These are phyloP conservation scores for Penium margaritaceum DNA, from an alignment of 139 green algal species.

Conservation along the genomic window DNA sequence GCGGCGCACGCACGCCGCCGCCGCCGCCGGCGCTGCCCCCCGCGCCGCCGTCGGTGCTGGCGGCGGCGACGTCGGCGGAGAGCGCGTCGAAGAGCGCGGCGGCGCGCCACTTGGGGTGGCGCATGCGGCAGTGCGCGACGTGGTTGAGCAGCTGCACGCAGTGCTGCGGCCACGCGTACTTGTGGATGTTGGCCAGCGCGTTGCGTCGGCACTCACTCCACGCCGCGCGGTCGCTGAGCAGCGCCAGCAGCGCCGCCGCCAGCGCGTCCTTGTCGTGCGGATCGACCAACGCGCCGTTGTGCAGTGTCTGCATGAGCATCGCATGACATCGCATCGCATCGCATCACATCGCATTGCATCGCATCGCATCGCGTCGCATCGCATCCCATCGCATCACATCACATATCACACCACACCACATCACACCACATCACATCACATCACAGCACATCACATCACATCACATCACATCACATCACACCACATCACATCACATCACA, in stretches of 20 bases:
- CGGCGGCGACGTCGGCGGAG: background rate
- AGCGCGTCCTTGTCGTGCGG: constrained; percentile 62
- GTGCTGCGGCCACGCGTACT: constrained; percentile 33
- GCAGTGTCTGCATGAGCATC: constrained; percentile 62
- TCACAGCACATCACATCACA: too few relatives aligned
- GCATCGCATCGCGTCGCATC: too few relatives aligned
- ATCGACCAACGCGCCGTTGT: constrained; percentile 81
- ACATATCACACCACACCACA: too few relatives aligned
- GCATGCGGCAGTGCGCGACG: constrained; percentile 78
- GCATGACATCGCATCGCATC: too few relatives aligned
- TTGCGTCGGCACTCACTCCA: constrained; percentile 68
- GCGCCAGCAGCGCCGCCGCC: constrained; percentile 62
- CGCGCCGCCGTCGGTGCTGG: background rate
- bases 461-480: too few relatives aligned
- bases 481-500: too few relatives aligned
- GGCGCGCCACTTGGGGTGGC: constrained; percentile 69
- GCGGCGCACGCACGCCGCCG: background rate
- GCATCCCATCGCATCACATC: too few relatives aligned
- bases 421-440: too few relatives aligned
- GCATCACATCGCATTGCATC: too few relatives aligned
- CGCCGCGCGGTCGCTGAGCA: constrained; percentile 62
- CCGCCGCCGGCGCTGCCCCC: background rate
- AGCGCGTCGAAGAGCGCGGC: background rate
- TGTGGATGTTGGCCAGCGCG: constrained; percentile 38
- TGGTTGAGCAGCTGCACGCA: constrained; percentile 66